These are phyloP conservation scores for Emmonsia crescens DNA, from an alignment of 2,329 filamentous ascomycete species.

Conservation along the genomic window DNA sequence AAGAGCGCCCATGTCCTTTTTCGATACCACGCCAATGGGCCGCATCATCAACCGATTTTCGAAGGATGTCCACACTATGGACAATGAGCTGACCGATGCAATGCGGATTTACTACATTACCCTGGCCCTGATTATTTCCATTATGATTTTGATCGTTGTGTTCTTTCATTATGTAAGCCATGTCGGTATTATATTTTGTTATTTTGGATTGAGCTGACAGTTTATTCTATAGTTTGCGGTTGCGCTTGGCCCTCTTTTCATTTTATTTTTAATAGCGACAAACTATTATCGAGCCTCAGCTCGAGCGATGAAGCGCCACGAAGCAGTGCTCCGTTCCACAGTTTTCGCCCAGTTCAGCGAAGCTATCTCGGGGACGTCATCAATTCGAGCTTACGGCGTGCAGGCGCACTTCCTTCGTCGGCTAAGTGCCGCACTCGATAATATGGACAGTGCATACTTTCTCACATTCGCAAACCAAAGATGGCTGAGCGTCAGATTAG, in stretches of 20 bases:
- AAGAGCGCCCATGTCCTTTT: slow-evolving; percentile 71
- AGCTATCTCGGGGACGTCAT: slow-evolving; percentile 63
- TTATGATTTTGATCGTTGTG: slow-evolving; percentile 86
- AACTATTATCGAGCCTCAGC: slow-evolving; percentile 85
- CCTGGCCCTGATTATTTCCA: slow-evolving; percentile 66
- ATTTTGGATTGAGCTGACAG: background rate
- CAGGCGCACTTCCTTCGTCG: slow-evolving; percentile 61
- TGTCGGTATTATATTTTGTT: slow-evolving; percentile 5
- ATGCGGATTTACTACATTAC: slow-evolving; percentile 91
- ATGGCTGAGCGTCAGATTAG: slow-evolving; percentile 79
- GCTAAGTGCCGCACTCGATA: slow-evolving; percentile 64
- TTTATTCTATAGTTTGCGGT: slow-evolving; percentile 47
- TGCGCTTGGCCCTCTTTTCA: slow-evolving; percentile 56
- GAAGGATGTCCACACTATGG: slow-evolving; percentile 92
- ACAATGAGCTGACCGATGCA: slow-evolving; percentile 78
- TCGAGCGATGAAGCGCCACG: slow-evolving; percentile 87
- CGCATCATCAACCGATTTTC: slow-evolving; percentile 95
- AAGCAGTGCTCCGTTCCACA: slow-evolving; percentile 72
- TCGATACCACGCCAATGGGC: slow-evolving; percentile 90
- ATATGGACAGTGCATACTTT: slow-evolving; percentile 91
- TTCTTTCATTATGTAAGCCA: slow-evolving; percentile 67
- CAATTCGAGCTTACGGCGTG: slow-evolving; percentile 81
- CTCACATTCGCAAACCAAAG: slow-evolving; percentile 92
- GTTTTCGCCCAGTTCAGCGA: slow-evolving; percentile 91
- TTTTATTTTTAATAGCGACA: slow-evolving; percentile 71